Base-by-base conservation (phyloP, 116 monocot species). In the Trichopus zeylanicus region DNA sequence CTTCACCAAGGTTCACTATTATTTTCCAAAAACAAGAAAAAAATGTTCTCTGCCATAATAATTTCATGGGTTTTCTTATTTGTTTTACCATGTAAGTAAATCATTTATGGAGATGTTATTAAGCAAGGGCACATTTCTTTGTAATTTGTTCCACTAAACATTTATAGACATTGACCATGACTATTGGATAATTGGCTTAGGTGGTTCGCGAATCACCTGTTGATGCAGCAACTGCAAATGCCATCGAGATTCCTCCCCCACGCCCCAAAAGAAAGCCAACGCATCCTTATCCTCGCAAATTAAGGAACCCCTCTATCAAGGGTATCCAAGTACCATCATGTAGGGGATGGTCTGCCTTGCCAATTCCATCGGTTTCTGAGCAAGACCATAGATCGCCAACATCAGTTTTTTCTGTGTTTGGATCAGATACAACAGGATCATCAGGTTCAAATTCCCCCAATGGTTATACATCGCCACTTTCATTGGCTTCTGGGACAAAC, bases 161-260 rank as follows among this genome's bases (percentile, higher is more conserved):
- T 42, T 42, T n/a, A 42, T 7, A 31, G 31, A n/a, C n/a, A n/a
- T n/a, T n/a, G n/a, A n/a, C n/a, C n/a, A n/a, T n/a, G n/a, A n/a
- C n/a, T n/a, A n/a, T n/a, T n/a, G n/a, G n/a, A n/a, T n/a, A n/a
- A n/a, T n/a, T 73, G 46, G 31, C 60, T 0, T 38, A 88, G 88
- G 77, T 77, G 27, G 66, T 13, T 8, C 66, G 65, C 30, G 70
- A 76, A 27, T 67, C 90, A 19, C 29, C 63, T 19, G 26, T 21
- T 60, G 63, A 24, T 16, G 29, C 31, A 21, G 35, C 42, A 0
- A 29, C 67, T 13, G 8, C 53, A 29, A 63, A 67, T 26, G 29
- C 60, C 0, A 76, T 82, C 29, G 80, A 79, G 51, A 93, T 93
- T n/a, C 93, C 93, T 66, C 93, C 88, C 33, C 93, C 93, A 56